Base-by-base conservation (phyloP, 768 basidiomycete genomes). In the Hirschioporus abietinus region DNA sequence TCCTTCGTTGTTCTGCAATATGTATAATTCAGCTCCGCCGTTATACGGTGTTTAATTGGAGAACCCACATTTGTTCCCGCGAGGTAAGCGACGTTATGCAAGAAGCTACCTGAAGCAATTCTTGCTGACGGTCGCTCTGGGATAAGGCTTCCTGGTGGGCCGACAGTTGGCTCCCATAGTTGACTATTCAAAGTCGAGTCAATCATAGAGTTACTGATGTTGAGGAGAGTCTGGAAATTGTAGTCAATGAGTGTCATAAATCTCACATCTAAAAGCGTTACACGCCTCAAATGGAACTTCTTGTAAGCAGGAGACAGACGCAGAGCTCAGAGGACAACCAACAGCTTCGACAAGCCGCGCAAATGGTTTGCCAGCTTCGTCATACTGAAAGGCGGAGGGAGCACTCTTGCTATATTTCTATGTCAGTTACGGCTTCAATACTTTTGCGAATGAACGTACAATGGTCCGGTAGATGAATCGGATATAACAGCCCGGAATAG, bases 101-200 rank as follows among this genome's bases (percentile, higher is more conserved):
- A 70, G 70, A 86, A 87, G 27, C 85, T 75, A 6, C 84, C 84
- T 6, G 78, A 74, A 0, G 76, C 72, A 30, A 87, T 81, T 52
- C 76, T 77, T 6, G 71, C 65, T 0, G 86, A 87, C 4, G 84
- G 82, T 57, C 81, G 72, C 63, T 77, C 79, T 0, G 83, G 72
- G 23, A 82, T 72, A 63, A 87, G 76, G 70, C 84, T 87, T 1
- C 84, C 84, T 0, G 74, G 64, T 0, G 83, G 82, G 0, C 86
- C 86, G 5, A 86, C 78, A 0, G 84, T 67, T 0, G 86, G 86
- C 68, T 87, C 78, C 86, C 86, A 87, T 5, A 87, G 74, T 68
- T 88, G 86, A 0, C 66, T 20, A 64, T 88, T 86, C 27, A 88
- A 72, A 0, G 81, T 82, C 0, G 75, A 63, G 0, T 24, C 63